Percentiles rank a stretch among this genome's conserved stretches.
phyloP scores from a whole-genome alignment of 2,329 filamentous ascomycete genomes.

The Coniochaeta sp. region DNA sequence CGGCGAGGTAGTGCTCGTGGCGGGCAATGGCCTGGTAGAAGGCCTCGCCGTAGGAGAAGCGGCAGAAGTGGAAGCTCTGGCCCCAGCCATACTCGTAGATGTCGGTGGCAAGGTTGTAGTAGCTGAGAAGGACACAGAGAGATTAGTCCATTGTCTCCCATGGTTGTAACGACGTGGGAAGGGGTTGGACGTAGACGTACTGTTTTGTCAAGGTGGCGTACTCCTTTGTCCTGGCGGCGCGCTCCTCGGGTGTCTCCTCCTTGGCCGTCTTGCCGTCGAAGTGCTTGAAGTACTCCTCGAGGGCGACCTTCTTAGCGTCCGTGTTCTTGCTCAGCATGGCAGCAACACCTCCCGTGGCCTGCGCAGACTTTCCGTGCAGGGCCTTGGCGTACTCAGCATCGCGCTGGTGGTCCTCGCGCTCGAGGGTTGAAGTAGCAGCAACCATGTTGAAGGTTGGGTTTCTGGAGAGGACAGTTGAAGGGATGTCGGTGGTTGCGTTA shows the following conservation, averaged over 20 bases:
- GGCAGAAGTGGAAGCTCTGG: constrained; percentile 95
- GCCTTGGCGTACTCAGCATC: constrained; percentile 90
- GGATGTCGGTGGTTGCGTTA: not conserved
- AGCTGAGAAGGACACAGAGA: constrained; percentile 40
- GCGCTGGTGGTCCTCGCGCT: constrained; percentile 74
- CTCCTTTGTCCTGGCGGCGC: constrained; percentile 74
- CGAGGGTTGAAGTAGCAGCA: constrained; percentile 40
- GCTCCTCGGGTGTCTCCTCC: constrained; percentile 74
- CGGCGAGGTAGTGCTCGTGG: constrained; percentile 95
- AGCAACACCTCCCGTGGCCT: constrained; percentile 64
- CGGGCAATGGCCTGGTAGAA: constrained; percentile 90
- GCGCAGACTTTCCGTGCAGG: constrained; percentile 68
- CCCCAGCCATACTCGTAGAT: constrained; percentile 97
- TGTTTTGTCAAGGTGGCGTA: constrained; percentile 92
- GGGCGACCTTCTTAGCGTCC: constrained; percentile 47
- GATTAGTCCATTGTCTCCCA: constrained; percentile 12
- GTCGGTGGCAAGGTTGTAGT: constrained; percentile 96
- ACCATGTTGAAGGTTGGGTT: not conserved
- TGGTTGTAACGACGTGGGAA: not conserved
- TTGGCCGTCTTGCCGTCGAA: constrained; percentile 69
- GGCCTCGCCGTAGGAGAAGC: constrained; percentile 77
- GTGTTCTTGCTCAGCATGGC: constrained; percentile 82
- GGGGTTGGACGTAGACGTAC: constrained; percentile 46
- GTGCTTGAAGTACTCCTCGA: constrained; percentile 82
- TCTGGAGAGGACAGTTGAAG: not conserved